Evolutionary conservation across 352 stramenopile species (phyloP).

Genomic region (Pythium rhizo-oryzae): DNA sequence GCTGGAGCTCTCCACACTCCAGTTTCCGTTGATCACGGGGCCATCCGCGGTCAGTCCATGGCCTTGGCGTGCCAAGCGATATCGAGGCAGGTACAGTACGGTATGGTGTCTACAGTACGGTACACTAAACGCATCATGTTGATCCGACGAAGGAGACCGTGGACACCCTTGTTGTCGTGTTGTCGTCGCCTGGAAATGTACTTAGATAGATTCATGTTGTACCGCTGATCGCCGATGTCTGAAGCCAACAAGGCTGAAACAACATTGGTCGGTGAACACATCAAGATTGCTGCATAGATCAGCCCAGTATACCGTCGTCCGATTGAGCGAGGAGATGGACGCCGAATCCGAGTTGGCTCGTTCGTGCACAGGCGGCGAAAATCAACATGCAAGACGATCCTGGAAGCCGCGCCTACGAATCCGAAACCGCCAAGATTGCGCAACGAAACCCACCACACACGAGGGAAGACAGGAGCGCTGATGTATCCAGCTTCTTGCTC

Average conservation of each 20-base stretch:
- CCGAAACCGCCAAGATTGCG: slow-evolving; percentile 10
- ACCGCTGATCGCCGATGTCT: neutral
- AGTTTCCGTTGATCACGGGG: neutral
- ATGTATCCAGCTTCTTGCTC: neutral
- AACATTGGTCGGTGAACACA: neutral
- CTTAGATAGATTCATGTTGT: neutral
- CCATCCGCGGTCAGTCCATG: neutral
- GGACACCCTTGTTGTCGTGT: slow-evolving; percentile 2
- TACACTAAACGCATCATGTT: neutral
- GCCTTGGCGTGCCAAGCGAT: neutral
- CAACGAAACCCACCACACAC: slow-evolving; percentile 3
- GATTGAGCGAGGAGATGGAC: neutral
- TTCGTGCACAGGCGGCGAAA: slow-evolving; percentile 16
- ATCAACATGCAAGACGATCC: neutral
- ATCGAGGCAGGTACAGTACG: neutral
- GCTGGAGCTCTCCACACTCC: too few species aligned
- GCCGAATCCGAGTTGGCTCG: neutral
- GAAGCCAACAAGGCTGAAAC: slow-evolving; percentile 6
- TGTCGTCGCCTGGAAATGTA: neutral
- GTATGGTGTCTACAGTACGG: too few species aligned
- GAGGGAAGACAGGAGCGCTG: neutral
- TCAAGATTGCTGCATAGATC: neutral
- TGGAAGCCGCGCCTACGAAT: neutral
- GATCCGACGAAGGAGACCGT: neutral
- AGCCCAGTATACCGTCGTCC: neutral